Conservation (phyloP, 2,329 filamentous ascomycete species). For the Colletotrichum truncatum region DNA sequence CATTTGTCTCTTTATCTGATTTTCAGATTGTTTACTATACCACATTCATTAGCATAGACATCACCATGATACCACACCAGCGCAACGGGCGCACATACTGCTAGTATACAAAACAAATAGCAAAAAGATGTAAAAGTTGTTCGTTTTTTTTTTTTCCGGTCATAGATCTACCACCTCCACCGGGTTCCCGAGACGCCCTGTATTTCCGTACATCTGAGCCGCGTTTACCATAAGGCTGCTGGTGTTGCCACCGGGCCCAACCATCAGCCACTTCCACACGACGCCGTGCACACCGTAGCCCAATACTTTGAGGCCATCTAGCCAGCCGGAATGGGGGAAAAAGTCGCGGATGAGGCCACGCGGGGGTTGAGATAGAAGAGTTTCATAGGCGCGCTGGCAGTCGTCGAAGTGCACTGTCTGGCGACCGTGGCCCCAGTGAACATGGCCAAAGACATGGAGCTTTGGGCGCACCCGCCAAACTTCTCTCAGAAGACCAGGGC, state of each 20-base stretch:
- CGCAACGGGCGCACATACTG: slow-evolving; percentile 28
- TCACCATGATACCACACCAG: slow-evolving; percentile 30
- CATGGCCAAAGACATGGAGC: slow-evolving; percentile 86
- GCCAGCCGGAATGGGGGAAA: slow-evolving; percentile 55
- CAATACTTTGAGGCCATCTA: slow-evolving; percentile 54
- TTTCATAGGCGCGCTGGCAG: slow-evolving; percentile 76
- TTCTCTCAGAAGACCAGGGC: slow-evolving; percentile 75
- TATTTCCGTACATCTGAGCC: slow-evolving; percentile 63
- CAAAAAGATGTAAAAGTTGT: background rate
- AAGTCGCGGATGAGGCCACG: slow-evolving; percentile 56
- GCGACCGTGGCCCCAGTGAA: slow-evolving; percentile 78
- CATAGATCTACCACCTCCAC: slow-evolving; percentile 47
- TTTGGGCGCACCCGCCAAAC: slow-evolving; percentile 78
- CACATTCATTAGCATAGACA: slow-evolving; percentile 30
- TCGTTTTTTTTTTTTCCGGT: background rate
- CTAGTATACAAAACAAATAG: background rate
- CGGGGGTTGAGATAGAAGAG: slow-evolving; percentile 58
- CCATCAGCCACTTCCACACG: slow-evolving; percentile 66
- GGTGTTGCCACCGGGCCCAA: slow-evolving; percentile 58
- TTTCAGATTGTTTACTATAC: background rate
- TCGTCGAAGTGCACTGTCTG: slow-evolving; percentile 80
- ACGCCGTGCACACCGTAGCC: slow-evolving; percentile 56
- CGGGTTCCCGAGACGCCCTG: slow-evolving; percentile 55
- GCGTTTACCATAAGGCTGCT: slow-evolving; percentile 66
- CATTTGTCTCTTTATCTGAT: slow-evolving; percentile 16